Evolutionary conservation across 768 basidiomycete genomes (phyloP), one percentile per base, ranked within the genome.

Genomic region (Kondoa subrosea): DNA sequence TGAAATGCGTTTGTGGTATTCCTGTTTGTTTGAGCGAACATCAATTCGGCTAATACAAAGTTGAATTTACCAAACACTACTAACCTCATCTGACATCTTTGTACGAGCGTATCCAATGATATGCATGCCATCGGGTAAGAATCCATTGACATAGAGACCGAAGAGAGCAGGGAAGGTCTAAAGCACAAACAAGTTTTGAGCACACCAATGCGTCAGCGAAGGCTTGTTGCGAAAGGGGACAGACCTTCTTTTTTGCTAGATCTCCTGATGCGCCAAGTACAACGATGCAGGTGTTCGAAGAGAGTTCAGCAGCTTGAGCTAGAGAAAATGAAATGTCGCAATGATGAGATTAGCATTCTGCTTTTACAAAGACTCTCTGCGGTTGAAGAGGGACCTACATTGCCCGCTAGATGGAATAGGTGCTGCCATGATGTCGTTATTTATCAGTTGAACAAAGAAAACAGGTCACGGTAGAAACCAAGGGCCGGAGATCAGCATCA

Each of bases 41-140:
- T 21, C 31, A 26, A 68, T 2, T 2, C 16, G 27, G 17, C 56
- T 1, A 27, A n/a, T 21, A 1, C 40, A 3, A 27, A 25, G 34
- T 66, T 56, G n/a, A 56, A 14, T 3, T 14, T 8, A 30, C 72
- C 26, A 50, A 50, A 21, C 40, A 50, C 40, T 21, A 21, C 40
- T 50, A 17, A 73, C 72, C 40, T 81, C 81, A 29, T 80, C 76
- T 76, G 87, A 85, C 91, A 93, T 93, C 80, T 91, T 93, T 29
- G 93, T 91, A 71, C 93, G 85, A 29, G 93, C 93, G 77, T 97
- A 99, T 27, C 93, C 93, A 67, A 99, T 85, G 77, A 99, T 91
- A 79, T 87, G 86, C 72, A 87, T 82, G 77, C 83, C 87, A 66
- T 81, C 81, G 30, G 93, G 92, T 33, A 99, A 84, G 79, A 85